Base-by-base conservation (phyloP, 2,329 filamentous ascomycete species). In the Rutstroemia sp. region DNA sequence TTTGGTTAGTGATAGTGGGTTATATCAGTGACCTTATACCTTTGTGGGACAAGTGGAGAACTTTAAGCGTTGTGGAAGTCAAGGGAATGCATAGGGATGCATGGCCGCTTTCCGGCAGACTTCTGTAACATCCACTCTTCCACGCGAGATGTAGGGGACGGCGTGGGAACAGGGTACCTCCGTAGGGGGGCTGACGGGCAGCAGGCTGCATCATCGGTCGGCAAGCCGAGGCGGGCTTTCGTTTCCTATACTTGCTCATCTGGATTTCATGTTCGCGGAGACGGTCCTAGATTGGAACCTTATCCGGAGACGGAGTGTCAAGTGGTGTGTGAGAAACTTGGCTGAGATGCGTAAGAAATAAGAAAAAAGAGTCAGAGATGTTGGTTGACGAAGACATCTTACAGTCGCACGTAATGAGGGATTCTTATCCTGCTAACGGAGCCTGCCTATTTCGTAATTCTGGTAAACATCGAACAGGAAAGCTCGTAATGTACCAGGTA, bases 91-190 rank as follows among this genome's bases (percentile, higher is more conserved):
- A 18, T 19, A 34, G 53, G 53, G 53, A 56, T 52, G 41, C 19
- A 45, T 51, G 38, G 48, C 47, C 48, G 23, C 52, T 42, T 54
- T 54, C 52, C 52, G 37, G 45, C 14, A 42, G 37, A 49, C 44
- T 54, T 25, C 9, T 38, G 52, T 54, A 45, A 49, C 46, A 50
- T 54, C 52, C 46, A 54, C 52, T 21, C 38, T 50, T 54, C 46
- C 52, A 50, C 46, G 52, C 52, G 52, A 50, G 46, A 42, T 41
- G 52, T 50, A 50, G 52, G 51, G 41, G n/a, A 37, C 23, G 41
- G 45, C 52, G 45, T 54, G 52, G 52, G 46, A 39, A 49, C 52
- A 54, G 47, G 52, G 52, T 21, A 23, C 45, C 37, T 54, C 41
- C 39, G 16, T 21, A 23, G 49, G 45, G 52, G 52, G 52, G 45